Percentiles rank a stretch among this genome's conserved stretches.
Conservation (phyloP, 805 yeast species). For the Saccharomycopsis lassenensis region DNA sequence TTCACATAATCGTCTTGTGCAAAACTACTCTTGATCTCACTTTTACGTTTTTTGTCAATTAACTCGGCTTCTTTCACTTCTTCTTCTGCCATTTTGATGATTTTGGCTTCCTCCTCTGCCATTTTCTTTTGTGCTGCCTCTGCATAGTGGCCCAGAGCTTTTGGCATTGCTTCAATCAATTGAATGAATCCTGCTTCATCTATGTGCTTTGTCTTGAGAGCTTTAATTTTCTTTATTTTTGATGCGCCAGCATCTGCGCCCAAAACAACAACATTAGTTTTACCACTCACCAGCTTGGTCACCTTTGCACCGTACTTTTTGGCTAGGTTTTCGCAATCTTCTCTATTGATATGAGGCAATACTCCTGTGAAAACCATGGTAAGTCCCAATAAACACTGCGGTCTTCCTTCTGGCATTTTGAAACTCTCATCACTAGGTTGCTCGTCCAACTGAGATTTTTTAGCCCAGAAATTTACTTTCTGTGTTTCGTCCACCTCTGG, state of each 20-base stretch:
- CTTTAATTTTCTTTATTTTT: conserved; percentile 73
- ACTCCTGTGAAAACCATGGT: conserved; percentile 92
- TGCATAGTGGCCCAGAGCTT: conserved; percentile 81
- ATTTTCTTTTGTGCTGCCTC: conserved; percentile 70
- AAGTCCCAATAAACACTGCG: conserved; percentile 78
- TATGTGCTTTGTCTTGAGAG: conserved; percentile 65
- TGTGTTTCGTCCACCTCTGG: conserved; percentile 36
- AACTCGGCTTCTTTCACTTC: conserved; percentile 35
- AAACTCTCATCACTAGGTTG: conserved; percentile 25
- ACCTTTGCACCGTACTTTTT: conserved; percentile 87
- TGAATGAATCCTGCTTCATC: conserved; percentile 78
- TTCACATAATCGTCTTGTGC: conserved; percentile 20
- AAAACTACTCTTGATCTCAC: conserved; percentile 21
- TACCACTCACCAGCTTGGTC: conserved; percentile 73
- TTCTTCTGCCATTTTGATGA: conserved; percentile 40
- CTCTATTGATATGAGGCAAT: conserved; percentile 69
- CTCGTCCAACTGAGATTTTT: conserved; percentile 31
- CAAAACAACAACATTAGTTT: conserved; percentile 78
- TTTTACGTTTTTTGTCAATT: conserved; percentile 23
- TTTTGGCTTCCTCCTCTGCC: conserved; percentile 52
- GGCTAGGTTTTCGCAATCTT: conserved; percentile 63
- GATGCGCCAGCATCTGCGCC: conserved; percentile 97
- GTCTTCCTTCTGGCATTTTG: conserved; percentile 70
- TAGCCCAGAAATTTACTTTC: conserved; percentile 47
- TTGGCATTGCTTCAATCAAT: conserved; percentile 71